Conservation (phyloP, 164 flowering plant genomes). For the Vitis vinifera region ASM3070453v1 NC_081807.1:21251501-21252000, state of each 20-base stretch:
- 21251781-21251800: neutral
- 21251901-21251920: conserved; percentile 1
- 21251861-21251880: conserved; percentile 84
- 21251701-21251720: conserved; percentile 67
- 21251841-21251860: conserved; percentile 82
- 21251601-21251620: conserved; percentile 64
- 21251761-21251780: neutral
- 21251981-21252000: no score
- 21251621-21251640: conserved; percentile 77
- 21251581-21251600: conserved; percentile 43
- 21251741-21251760: neutral
- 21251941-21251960: no score
- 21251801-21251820: conserved; percentile 47
- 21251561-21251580: conserved; percentile 43
- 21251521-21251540: conserved; percentile 90
- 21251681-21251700: conserved; percentile 80
- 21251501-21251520: conserved; percentile 81
- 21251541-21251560: conserved; percentile 75
- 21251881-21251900: conserved; percentile 55
- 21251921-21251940: neutral
- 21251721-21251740: conserved; percentile 63
- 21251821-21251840: conserved; percentile 86
- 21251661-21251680: conserved; percentile 87
- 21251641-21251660: conserved; percentile 89
- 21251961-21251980: no score